Evolutionary conservation across 139 green algal species (phyloP).

Genomic region (Gonium pectorale): DNA sequence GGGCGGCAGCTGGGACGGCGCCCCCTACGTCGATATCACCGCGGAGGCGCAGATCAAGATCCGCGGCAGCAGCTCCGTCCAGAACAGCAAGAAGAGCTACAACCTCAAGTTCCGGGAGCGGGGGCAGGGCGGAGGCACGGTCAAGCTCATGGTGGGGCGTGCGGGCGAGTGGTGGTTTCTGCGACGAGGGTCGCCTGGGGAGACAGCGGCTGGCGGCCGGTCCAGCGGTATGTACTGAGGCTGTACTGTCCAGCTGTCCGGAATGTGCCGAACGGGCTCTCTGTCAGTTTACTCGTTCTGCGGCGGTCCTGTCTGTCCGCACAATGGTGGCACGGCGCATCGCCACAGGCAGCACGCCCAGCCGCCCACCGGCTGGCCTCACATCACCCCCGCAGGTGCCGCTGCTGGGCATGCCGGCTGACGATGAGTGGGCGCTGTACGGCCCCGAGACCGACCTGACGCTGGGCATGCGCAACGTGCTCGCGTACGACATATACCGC

Average conservation of each 20-base stretch:
- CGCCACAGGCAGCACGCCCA: too few relatives aligned
- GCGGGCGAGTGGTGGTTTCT: too few relatives aligned
- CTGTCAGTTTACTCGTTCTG: too few relatives aligned
- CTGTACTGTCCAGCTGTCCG: too few relatives aligned
- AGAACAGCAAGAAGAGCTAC: conserved; percentile 65
- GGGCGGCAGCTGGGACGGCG: background rate
- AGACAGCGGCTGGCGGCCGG: too few relatives aligned
- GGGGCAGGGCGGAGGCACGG: background rate
- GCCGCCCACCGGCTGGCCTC: too few relatives aligned
- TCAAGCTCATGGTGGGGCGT: background rate
- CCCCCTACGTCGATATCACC: conserved; percentile 18
- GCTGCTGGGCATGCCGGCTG: conserved; percentile 55
- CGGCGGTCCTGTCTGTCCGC: too few relatives aligned
- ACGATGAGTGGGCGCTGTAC: conserved; percentile 61
- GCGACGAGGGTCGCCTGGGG: too few relatives aligned
- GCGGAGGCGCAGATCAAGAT: conserved; percentile 30
- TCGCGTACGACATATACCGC: conserved; percentile 52
- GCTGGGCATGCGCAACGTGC: conserved; percentile 66
- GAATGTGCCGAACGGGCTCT: too few relatives aligned
- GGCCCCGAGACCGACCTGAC: conserved; percentile 65
- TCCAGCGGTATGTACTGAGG: too few relatives aligned
- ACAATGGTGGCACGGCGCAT: too few relatives aligned
- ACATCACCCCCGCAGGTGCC: conserved; percentile 26
- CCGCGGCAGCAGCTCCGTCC: conserved; percentile 46
- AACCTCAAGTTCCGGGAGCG: conserved; percentile 38